Percentiles rank a stretch among this genome's conserved stretches.
Conservation (phyloP, 2,329 filamentous ascomycete genomes). For the Colletotrichum australisinense region DNA sequence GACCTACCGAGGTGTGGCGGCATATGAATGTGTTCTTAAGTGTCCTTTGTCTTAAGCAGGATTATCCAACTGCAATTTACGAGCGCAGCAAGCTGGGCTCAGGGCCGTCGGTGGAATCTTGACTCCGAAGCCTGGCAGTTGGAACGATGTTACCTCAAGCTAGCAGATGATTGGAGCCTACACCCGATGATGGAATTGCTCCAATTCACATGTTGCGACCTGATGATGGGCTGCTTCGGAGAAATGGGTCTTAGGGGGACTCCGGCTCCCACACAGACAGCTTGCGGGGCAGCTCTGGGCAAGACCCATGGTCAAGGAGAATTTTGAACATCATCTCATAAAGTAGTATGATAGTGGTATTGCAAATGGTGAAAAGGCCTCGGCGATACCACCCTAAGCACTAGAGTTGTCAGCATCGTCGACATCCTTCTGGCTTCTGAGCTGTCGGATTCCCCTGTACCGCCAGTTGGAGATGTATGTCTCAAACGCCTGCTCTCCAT, state of each 20-base stretch:
- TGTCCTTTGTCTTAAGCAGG: not conserved
- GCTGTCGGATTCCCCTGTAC: constrained; percentile 12
- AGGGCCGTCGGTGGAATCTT: not conserved
- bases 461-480: constrained; percentile 30
- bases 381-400: not conserved
- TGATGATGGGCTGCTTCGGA: not conserved
- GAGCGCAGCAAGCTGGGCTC: not conserved
- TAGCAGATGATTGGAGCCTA: not conserved
- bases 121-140: not conserved
- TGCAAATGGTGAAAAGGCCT: not conserved
- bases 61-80: not conserved
- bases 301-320: not conserved
- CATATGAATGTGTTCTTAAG: not conserved
- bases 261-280: not conserved
- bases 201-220: not conserved
- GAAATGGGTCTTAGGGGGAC: not conserved
- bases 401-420: not conserved
- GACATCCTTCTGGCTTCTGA: constrained; percentile 23
- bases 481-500: constrained; percentile 34
- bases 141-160: not conserved
- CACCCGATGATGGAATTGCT: not conserved
- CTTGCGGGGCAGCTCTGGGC: not conserved
- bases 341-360: not conserved
- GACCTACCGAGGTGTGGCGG: constrained; percentile 8
- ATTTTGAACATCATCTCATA: not conserved